Evolutionary conservation across 177 flowering plant genomes (phyloP).

Genomic region (Vitis hybrid): DNA sequence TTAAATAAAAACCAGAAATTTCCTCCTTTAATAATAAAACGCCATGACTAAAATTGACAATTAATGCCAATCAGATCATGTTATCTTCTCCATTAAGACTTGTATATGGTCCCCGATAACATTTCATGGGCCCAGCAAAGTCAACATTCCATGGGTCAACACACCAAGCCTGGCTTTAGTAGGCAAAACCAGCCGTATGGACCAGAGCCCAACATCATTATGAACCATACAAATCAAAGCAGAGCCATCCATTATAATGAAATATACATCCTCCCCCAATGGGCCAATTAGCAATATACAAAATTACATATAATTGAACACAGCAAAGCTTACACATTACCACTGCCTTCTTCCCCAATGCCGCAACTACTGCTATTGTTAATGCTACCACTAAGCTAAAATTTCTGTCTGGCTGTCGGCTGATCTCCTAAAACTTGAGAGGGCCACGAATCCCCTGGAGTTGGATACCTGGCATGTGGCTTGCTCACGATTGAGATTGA

Average conservation of each 20-base stretch:
- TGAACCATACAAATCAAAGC: background rate
- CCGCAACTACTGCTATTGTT: background rate
- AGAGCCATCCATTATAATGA: background rate
- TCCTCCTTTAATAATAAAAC: no score
- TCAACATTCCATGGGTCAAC: background rate
- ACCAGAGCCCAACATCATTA: no score
- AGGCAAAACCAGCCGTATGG: background rate
- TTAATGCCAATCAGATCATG: no score
- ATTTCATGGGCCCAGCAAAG: no score
- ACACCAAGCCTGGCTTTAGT: background rate
- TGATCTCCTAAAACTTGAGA: constrained; percentile 32
- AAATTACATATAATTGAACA: background rate
- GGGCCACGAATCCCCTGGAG: constrained; percentile 42
- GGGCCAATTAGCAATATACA: background rate
- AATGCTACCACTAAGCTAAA: background rate
- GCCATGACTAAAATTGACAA: no score
- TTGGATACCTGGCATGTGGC: constrained; percentile 48
- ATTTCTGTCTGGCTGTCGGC: constrained; percentile 4
- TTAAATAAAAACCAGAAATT: no score
- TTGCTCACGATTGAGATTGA: constrained; percentile 32
- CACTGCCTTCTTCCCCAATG: constrained; percentile 5
- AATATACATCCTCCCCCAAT: background rate
- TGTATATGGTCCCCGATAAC: no score
- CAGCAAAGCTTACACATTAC: constrained; percentile 9
- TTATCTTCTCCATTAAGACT: no score